A percentile compares a stretch with the other conserved stretches of the same genome.
Conservation (phyloP, 108 stramenopile species). For the Schizochytrium sp. region DNA sequence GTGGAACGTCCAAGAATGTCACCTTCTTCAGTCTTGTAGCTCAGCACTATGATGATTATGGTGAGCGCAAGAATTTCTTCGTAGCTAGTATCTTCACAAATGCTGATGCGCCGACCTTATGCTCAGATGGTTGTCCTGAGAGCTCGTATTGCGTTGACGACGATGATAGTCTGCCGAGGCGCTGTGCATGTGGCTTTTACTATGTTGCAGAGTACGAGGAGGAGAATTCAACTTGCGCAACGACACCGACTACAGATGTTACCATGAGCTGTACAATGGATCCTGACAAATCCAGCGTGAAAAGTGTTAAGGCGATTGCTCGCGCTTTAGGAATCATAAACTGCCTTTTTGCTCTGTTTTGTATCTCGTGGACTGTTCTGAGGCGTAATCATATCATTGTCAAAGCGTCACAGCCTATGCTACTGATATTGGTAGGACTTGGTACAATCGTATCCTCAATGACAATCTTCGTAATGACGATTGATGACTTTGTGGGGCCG, state of each 20-base stretch:
- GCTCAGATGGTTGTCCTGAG: not conserved
- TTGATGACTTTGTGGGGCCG: not conserved
- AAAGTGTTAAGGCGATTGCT: not conserved
- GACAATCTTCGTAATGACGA: slow-evolving; percentile 28
- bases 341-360: not conserved
- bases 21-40: not conserved
- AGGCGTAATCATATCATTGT: slow-evolving; percentile 6
- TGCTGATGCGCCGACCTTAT: not conserved
- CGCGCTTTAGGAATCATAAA: not conserved
- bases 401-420: not conserved
- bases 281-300: not conserved
- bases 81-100: slow-evolving; percentile 5
- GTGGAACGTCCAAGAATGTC: not conserved
- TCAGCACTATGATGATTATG: not conserved
- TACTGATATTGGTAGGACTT: not conserved
- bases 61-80: not conserved
- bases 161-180: not conserved
- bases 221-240: not conserved
- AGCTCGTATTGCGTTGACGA: not conserved
- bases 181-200: slow-evolving; percentile 17
- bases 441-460: slow-evolving; percentile 26
- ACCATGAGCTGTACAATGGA: not conserved
- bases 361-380: not conserved
- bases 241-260: not conserved
- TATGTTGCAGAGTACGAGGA: not conserved